These are phyloP conservation scores for Talaromyces atroroseus DNA, from an alignment of 2,329 filamentous ascomycete genomes.

Conservation along the genomic window DNA sequence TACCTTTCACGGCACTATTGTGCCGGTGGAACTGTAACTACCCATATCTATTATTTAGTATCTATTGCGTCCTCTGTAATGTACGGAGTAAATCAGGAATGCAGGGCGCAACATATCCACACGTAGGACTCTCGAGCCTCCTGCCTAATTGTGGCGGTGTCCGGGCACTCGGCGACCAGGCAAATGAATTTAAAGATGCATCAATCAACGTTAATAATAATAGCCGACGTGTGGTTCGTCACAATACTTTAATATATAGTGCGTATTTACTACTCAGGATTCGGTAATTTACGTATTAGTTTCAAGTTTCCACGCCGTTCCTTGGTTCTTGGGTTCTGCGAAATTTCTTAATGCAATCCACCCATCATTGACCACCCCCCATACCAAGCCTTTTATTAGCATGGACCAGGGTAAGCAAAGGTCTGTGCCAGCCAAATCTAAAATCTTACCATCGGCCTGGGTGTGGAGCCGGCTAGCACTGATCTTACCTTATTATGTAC, in stretches of 20 bases:
- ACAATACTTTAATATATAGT: neutral
- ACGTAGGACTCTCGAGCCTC: neutral
- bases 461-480: neutral
- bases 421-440: neutral
- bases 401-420: neutral
- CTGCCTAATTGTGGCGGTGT: conserved; percentile 2
- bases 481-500: neutral
- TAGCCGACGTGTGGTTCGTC: neutral
- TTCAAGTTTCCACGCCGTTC: neutral
- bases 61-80: neutral
- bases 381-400: neutral
- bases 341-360: neutral
- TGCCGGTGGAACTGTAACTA: neutral
- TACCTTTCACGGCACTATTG: neutral
- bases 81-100: neutral
- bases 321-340: neutral
- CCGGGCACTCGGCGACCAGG: neutral
- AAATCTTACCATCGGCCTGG: neutral
- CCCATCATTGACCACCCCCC: neutral
- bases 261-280: no score
- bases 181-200: neutral
- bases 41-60: neutral
- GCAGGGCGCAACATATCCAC: neutral
- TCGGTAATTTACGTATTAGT: neutral
- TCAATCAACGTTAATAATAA: neutral